Evolutionary conservation across 1,139 yeast genomes (phyloP).

Genomic region (Debaryomyces subglobosus): DNA sequence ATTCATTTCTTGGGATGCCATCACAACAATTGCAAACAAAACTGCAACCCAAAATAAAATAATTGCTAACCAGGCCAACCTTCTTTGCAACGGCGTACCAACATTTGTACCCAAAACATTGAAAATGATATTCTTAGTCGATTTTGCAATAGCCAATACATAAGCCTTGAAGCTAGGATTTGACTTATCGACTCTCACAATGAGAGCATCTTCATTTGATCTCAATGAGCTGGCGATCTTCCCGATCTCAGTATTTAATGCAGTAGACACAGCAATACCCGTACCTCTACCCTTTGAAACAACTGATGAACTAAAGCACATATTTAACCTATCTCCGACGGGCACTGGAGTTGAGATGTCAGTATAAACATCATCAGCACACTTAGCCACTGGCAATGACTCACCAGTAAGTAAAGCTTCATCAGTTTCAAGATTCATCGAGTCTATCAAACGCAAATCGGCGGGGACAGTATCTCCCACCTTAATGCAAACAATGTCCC

Average conservation of each 20-base stretch:
- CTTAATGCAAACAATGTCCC: conserved; percentile 65
- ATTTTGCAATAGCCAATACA: conserved; percentile 44
- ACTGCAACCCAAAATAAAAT: conserved; percentile 72
- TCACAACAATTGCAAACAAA: conserved; percentile 73
- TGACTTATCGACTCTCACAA: conserved; percentile 30
- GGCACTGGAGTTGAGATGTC: conserved; percentile 46
- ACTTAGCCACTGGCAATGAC: conserved; percentile 70
- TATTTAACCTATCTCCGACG: conserved; percentile 75
- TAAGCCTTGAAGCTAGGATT: conserved; percentile 48
- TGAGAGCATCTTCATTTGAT: conserved; percentile 22
- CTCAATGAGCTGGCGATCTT: conserved; percentile 69
- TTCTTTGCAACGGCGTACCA: conserved; percentile 78
- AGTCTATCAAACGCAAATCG: conserved; percentile 62
- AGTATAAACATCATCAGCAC: conserved; percentile 44
- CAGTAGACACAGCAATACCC: conserved; percentile 70
- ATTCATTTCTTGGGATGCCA: conserved; percentile 73
- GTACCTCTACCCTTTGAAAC: conserved; percentile 79
- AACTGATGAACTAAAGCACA: conserved; percentile 74
- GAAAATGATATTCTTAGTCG: conserved; percentile 47
- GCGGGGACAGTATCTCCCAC: conserved; percentile 86
- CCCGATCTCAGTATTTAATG: conserved; percentile 78
- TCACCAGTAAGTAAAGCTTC: conserved; percentile 84
- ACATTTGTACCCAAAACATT: conserved; percentile 72
- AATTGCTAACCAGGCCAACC: conserved; percentile 71
- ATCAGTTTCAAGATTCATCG: conserved; percentile 75